Evolutionary conservation across 1,139 yeast genomes (phyloP), one percentile per base, ranked within the genome.

Genomic region (Kluyveromyces sp.): DNA sequence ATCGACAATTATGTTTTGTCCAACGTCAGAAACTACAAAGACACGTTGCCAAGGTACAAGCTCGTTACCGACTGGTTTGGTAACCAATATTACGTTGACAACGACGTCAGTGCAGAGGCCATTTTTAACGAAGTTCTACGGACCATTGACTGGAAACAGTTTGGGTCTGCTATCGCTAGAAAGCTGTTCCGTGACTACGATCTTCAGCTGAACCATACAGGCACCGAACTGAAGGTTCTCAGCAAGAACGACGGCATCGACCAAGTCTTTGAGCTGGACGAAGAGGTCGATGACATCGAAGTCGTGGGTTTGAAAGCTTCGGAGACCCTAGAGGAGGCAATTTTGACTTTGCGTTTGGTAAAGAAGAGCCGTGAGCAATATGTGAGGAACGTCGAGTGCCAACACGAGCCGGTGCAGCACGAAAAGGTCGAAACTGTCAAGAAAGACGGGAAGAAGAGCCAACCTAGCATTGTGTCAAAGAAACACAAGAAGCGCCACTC

Each of bases 51-150:
- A 40, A 40, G 41, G 9, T 58, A 53, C 43, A 50, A 43, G 13
- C 31, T 55, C 12, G 61, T 57, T 4, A 46, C 50, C 15, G 62
- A 58, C 43, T 37, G 56, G 19, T 57, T 56, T 39, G 62, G 63
- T 31, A 56, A 54, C 44, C 51, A 55, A 31, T 57, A 49, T 37
- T 57, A 54, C 33, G 53, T 58, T 31, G 50, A 51, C 39, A 55
- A 56, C 25, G 48, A 51, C 37, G 37, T 48, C 2, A 47, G 46
- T 33, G 37, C 33, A 25, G 38, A 39, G 13, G 28, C 33, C 6
- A 51, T 50, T 16, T 46, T 47, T 15, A 43, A 45, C 29, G 48
- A 52, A 18, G 58, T 53, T 3, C 17, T 56, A 29, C 37, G 46
- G 28, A 42, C 48, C 18, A 29, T 58, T n/a, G 56, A 60, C 36